Base-by-base conservation (phyloP, 495 filamentous ascomycete genomes). In the Xylaria intraflava region DNA sequence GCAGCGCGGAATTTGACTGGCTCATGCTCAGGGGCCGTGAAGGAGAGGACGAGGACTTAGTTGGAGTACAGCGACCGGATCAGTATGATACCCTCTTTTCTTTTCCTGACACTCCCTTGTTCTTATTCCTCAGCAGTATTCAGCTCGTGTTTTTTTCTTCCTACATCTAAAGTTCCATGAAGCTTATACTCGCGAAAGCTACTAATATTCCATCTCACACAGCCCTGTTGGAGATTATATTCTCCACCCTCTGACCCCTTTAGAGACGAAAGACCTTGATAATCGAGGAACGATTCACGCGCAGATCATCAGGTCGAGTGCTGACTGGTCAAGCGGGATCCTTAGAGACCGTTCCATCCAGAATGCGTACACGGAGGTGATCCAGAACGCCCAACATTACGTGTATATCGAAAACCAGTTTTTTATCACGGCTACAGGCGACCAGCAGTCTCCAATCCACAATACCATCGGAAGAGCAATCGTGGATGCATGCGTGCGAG, bases 361-460 rank as follows among this genome's bases (percentile, higher is more conserved):
- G 55, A 96, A 89, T 61, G 92, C 93, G 8, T 96, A 96, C 65
- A 82, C 75, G 51, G 87, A 95, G 48, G 69, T 90, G 22, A 98
- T 96, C 57, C 71, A 82, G 23, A 86, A 85, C 46, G 92, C 92
- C 0, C 69, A 92, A 69, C 89, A 96, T 65, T 95, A 84, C 64
- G 86, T 97, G 42, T 97, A 97, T 70, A 96, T 96, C 56, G 91
- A 96, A 68, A 97, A 97, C 60, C 92, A 97, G 58, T 96, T 96
- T 75, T 96, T 97, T 78, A 93, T 95, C 62, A 95, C 91, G 10
- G 90, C 92, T 8, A 97, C 92, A 1, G 90, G 92, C 11, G 86
- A 92, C 23, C 65, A 95, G 31, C 91, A 96, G 68, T 68, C 71
- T 0, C 92, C 91, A 1, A 82, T 96, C 42, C 83, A 89, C 64